A percentile compares a stretch with the other conserved stretches of the same genome.
Conservation (phyloP, 2,329 filamentous ascomycete species). For the Myriosclerotinia duriaeana region DNA sequence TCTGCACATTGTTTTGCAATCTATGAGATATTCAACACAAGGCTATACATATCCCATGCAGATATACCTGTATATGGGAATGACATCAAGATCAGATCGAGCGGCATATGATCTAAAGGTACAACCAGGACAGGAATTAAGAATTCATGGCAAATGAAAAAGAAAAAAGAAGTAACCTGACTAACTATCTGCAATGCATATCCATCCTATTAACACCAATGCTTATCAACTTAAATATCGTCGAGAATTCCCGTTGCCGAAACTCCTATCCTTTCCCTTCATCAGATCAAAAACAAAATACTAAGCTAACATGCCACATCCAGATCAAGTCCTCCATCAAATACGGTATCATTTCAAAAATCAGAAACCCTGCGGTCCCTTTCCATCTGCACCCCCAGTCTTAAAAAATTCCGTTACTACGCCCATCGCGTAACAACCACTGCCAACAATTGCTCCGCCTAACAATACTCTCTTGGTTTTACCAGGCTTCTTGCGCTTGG, state of each 20-base stretch:
- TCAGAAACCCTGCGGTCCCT: constrained; percentile 39
- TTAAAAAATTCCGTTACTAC: constrained; percentile 58
- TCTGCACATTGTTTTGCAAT: neutral
- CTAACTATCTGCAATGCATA: constrained; percentile 15
- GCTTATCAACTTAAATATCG: constrained; percentile 17
- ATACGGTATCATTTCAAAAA: neutral
- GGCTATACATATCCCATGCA: neutral
- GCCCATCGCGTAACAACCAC: constrained; percentile 57
- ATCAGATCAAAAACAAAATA: neutral
- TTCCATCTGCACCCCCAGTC: constrained; percentile 48
- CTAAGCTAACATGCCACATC: neutral
- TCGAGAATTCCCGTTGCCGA: neutral
- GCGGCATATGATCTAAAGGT: constrained; percentile 15
- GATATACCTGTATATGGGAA: neutral
- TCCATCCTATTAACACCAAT: constrained; percentile 19
- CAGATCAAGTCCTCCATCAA: neutral
- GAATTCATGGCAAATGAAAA: constrained; percentile 8
- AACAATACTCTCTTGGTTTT: constrained; percentile 50
- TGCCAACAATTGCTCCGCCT: constrained; percentile 56
- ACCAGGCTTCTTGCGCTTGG: constrained; percentile 42
- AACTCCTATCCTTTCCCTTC: constrained; percentile 14
- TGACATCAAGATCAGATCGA: constrained; percentile 6
- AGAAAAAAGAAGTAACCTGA: neutral
- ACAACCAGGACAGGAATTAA: constrained; percentile 7
- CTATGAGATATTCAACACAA: neutral